phyloP scores from a whole-genome alignment of 768 basidiomycete genomes.

The Basidioascus undulatus region DNA sequence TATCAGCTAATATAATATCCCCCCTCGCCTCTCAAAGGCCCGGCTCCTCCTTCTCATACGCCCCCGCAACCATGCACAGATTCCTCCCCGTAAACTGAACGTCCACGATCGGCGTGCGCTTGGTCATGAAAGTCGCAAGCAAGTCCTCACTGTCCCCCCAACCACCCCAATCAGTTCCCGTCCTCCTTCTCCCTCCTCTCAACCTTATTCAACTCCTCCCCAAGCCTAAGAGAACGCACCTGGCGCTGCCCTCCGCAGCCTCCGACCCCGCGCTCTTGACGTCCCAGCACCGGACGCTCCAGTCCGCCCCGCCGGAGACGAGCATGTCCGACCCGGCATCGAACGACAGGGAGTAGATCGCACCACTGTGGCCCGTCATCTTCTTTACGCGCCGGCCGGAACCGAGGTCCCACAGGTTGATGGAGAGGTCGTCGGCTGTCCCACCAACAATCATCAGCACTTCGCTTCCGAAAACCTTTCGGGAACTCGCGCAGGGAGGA shows the following conservation, averaged over 20 bases:
- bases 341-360: conserved; percentile 74
- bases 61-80: conserved; percentile 67
- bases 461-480: not conserved
- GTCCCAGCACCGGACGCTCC: conserved; percentile 98
- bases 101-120: conserved; percentile 76
- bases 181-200: not conserved
- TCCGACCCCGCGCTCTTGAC: conserved; percentile 52
- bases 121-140: conserved; percentile 76
- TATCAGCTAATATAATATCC: too few relatives aligned
- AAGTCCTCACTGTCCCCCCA: conserved; percentile 40
- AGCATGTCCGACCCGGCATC: conserved; percentile 75
- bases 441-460: not conserved
- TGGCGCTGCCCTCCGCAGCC: conserved; percentile 13
- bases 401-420: conserved; percentile 89
- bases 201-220: conserved; percentile 1
- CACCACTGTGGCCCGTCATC: conserved; percentile 77
- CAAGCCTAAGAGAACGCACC: not conserved
- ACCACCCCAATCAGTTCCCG: conserved; percentile 1
- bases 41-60: conserved; percentile 8
- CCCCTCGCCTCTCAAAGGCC: too few relatives aligned
- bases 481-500: too few relatives aligned
- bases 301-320: conserved; percentile 76
- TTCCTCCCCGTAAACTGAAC: conserved; percentile 89
- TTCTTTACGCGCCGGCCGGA: conserved; percentile 88
- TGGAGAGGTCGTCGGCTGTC: conserved; percentile 64